A percentile compares a stretch with the other conserved stretches of the same genome.
These are phyloP conservation scores for Allium fistulosum DNA, from an alignment of 106 monocot genomes.

Conservation along the genomic window DNA sequence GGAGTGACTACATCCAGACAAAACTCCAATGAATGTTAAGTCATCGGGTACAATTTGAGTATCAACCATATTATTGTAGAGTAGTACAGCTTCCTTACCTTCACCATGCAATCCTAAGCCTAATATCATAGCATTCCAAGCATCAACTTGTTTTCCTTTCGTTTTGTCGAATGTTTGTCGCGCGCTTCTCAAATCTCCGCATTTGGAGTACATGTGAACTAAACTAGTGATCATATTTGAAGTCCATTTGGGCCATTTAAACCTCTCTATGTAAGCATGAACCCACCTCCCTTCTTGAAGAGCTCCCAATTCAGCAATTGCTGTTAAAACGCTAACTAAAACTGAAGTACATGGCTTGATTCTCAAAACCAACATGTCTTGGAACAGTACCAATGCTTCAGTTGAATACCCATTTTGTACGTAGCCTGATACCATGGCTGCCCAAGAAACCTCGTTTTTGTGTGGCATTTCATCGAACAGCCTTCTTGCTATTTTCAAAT, in stretches of 20 bases:
- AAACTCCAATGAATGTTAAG: constrained; percentile 31
- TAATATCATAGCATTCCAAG: constrained; percentile 57
- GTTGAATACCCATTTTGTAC: not conserved
- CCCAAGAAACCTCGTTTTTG: constrained; percentile 8
- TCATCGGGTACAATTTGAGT: constrained; percentile 27
- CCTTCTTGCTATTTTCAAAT: constrained; percentile 7
- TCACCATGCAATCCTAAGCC: constrained; percentile 44
- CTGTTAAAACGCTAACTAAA: constrained; percentile 1
- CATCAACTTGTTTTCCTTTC: constrained; percentile 11
- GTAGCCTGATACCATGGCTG: constrained; percentile 13
- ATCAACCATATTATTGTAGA: constrained; percentile 32
- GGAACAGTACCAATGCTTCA: constrained; percentile 4
- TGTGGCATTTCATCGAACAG: constrained; percentile 14
- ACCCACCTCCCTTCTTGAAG: constrained; percentile 13
- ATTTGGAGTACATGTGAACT: constrained; percentile 3
- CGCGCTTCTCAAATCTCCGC: constrained; percentile 37
- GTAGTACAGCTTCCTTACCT: constrained; percentile 20
- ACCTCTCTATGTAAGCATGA: constrained; percentile 4
- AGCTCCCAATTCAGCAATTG: constrained; percentile 12
- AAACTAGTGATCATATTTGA: not conserved
- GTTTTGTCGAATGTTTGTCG: constrained; percentile 21
- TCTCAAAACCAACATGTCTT: constrained; percentile 1
- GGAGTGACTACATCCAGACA: constrained; percentile 48
- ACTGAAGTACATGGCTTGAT: not conserved
- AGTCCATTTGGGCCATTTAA: not conserved